phyloP scores from a whole-genome alignment of 148 eudicot genomes.

The Silene latifolia region DNA sequence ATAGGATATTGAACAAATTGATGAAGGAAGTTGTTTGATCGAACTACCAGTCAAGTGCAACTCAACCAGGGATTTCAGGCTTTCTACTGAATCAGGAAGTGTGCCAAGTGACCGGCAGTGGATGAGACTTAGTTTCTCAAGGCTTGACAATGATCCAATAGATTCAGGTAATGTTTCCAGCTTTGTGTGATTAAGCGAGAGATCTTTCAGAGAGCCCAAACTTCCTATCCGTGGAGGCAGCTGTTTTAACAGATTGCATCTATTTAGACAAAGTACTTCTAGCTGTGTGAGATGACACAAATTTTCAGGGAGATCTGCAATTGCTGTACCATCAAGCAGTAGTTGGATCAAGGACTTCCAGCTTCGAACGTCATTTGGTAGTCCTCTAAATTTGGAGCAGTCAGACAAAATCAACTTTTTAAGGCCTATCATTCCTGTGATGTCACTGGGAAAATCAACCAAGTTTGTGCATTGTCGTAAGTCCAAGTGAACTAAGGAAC shows the following conservation, averaged over 20 bases:
- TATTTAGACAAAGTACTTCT: slow-evolving; percentile 37
- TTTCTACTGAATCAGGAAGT: slow-evolving; percentile 43
- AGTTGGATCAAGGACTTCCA: slow-evolving; percentile 43
- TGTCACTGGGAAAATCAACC: slow-evolving; percentile 42
- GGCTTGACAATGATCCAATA: slow-evolving; percentile 35
- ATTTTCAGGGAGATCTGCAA: slow-evolving; percentile 36
- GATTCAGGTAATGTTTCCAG: slow-evolving; percentile 38
- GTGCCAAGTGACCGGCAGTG: slow-evolving; percentile 34
- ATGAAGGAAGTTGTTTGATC: slow-evolving; percentile 39
- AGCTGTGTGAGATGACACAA: slow-evolving; percentile 42
- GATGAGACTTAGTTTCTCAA: slow-evolving; percentile 36
- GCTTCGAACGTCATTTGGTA: slow-evolving; percentile 42
- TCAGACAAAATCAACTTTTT: slow-evolving; percentile 44
- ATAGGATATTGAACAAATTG: slow-evolving; percentile 38
- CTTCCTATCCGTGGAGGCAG: slow-evolving; percentile 42
- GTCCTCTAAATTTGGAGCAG: slow-evolving; percentile 40
- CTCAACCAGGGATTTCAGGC: slow-evolving; percentile 33
- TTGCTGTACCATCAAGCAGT: slow-evolving; percentile 38
- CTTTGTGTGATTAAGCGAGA: slow-evolving; percentile 30
- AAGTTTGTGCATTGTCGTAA: slow-evolving; percentile 39
- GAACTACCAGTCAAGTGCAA: slow-evolving; percentile 33
- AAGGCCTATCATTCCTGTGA: slow-evolving; percentile 50
- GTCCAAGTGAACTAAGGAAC: slow-evolving; percentile 41
- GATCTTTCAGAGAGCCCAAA: slow-evolving; percentile 38
- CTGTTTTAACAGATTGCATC: slow-evolving; percentile 32